phyloP scores from a whole-genome alignment of 805 yeast species.

The Metschnikowia picachoensis region DNA sequence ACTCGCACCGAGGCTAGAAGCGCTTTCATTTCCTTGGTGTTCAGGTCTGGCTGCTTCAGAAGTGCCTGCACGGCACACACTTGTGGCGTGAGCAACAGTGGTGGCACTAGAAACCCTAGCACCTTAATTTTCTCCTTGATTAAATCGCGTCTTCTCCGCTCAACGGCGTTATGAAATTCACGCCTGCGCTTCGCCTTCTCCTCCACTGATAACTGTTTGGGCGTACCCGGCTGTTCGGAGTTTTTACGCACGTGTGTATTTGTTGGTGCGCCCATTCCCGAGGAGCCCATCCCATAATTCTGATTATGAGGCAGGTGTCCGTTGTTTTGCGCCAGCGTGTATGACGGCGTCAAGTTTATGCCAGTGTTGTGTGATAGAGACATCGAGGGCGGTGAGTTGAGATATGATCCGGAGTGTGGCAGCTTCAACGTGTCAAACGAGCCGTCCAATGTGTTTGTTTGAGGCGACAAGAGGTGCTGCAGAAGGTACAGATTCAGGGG shows the following conservation, averaged over 20 bases:
- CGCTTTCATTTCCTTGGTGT: slow-evolving; percentile 33
- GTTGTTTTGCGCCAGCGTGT: slow-evolving; percentile 1
- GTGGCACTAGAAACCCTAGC: slow-evolving; percentile 77
- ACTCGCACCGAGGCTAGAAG: slow-evolving; percentile 38
- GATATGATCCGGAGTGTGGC: slow-evolving; percentile 28
- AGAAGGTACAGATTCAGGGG: slow-evolving; percentile 31
- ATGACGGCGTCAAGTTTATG: slow-evolving; percentile 6
- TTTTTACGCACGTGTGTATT: slow-evolving; percentile 5
- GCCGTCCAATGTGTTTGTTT: slow-evolving; percentile 23
- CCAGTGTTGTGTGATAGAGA: slow-evolving; percentile 18
- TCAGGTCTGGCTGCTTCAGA: slow-evolving; percentile 27
- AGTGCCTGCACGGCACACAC: slow-evolving; percentile 42
- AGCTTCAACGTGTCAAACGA: slow-evolving; percentile 35
- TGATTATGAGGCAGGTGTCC: slow-evolving; percentile 6
- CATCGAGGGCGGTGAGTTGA: slow-evolving; percentile 37
- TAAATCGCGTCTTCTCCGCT: slow-evolving; percentile 83
- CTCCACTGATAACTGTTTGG: slow-evolving; percentile 50
- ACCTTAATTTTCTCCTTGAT: slow-evolving; percentile 87
- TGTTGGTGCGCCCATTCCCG: slow-evolving; percentile 6
- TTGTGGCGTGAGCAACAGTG: slow-evolving; percentile 53
- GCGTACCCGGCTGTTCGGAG: slow-evolving; percentile 19
- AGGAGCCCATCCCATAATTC: slow-evolving; percentile 4
- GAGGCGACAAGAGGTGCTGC: slow-evolving; percentile 37
- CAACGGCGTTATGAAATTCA: slow-evolving; percentile 93
- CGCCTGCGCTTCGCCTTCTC: slow-evolving; percentile 73